Conservation (phyloP, 371 early-diverging fungal genomes). For the Lichtheimia hyalospora region DNA sequence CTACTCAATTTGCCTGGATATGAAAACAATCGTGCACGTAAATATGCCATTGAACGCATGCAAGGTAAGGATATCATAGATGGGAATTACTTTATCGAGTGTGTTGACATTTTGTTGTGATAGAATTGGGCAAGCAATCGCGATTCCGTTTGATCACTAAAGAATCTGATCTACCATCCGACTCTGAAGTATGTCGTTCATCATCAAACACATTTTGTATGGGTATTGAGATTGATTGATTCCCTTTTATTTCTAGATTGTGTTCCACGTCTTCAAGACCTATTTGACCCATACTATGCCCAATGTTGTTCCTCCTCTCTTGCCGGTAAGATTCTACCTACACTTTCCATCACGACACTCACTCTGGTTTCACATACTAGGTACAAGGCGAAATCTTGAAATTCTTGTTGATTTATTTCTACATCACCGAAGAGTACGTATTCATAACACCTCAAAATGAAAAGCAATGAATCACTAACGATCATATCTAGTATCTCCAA, state of each 20-base stretch:
- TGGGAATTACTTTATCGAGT: neutral
- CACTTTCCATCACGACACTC: neutral
- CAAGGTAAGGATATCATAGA: constrained; percentile 6
- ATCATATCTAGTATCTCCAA: neutral
- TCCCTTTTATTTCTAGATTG: constrained; percentile 9
- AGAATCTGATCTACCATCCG: constrained; percentile 13
- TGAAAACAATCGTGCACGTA: constrained; percentile 8
- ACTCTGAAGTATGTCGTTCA: constrained; percentile 13
- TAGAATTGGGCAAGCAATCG: constrained; percentile 10
- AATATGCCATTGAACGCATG: constrained; percentile 13
- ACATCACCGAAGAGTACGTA: constrained; percentile 21
- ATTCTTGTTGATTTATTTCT: constrained; percentile 20
- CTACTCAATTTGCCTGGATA: constrained; percentile 9
- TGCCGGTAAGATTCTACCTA: constrained; percentile 9
- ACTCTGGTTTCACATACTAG: neutral
- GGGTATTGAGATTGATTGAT: neutral
- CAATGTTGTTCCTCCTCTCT: constrained; percentile 13
- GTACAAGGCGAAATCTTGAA: constrained; percentile 16
- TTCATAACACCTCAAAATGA: neutral
- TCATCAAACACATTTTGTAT: too few species aligned
- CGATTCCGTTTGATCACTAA: constrained; percentile 3
- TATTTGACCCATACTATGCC: constrained; percentile 10
- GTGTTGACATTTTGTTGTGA: neutral
- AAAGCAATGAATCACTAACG: neutral
- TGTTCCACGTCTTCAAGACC: constrained; percentile 12